Evolutionary conservation across 106 monocot genomes (phyloP), one percentile per base, ranked within the genome.

Genomic region (Phalaenopsis equestris): DNA sequence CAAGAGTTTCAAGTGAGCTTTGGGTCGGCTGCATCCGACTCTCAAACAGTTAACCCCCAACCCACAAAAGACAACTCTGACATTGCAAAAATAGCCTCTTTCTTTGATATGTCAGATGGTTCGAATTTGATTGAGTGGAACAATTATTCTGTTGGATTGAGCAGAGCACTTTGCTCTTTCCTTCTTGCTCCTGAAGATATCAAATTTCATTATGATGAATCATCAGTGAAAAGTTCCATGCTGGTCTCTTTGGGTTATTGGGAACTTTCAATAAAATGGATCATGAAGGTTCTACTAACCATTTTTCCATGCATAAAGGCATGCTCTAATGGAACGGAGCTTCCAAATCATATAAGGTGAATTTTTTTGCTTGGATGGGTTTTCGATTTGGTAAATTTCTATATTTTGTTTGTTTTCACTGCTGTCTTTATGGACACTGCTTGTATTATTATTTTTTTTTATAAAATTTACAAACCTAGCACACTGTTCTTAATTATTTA

Each of bases 261-360:
- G 85, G 99, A 99, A 85, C 87, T 90, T 82, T 89, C 93, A 73
- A 85, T 90, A 75, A 94, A 88, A 86, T 99, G 99, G 99, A 74
- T 86, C 24, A 87, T 99, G 82, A 99, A 91, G 88, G 90, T 95
- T 87, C 88, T 99, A 68, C 61, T 87, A 52, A 86, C 89, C 77
- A 85, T 95, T 68, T 99, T 99, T 56, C 99, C 94, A 75, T 95
- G 94, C 81, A 90, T 99, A 74, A 95, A 93, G 73, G 99, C 99
- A 67, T 99, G 93, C 74, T 89, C 88, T 70, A 86, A 68, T 83
- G 94, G 84, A 81, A 87, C 75, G 55, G 81, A 84, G 76, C 80
- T 93, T 79, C 93, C 93, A 72, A 82, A 57, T 68, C 90, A 99
- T 84, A 86, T 93, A 88, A 99, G 94, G 99, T 99, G 75, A 83